Base-by-base conservation (phyloP, 192 early-diverging fungal species). In the Mortierella antarctica region DNA sequence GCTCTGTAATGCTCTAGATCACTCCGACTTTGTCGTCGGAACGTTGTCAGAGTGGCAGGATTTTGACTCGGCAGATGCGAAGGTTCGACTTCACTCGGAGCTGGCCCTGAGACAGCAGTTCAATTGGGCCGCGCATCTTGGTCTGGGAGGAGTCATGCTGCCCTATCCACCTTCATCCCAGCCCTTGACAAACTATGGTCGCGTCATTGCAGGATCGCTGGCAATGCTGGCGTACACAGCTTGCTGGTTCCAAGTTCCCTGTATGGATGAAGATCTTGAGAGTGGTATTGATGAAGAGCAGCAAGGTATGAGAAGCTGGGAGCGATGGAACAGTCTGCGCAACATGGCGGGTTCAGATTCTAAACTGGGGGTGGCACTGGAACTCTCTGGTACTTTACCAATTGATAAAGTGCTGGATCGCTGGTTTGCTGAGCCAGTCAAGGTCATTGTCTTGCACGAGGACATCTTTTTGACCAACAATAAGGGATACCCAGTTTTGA, bases 381-480 rank as follows among this genome's bases (percentile, higher is more conserved):
- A 91, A 58, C 31, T 91, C 6, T 78, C 83, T 0, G 68, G 84
- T 0, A 69, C 91, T 6, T 69, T 92, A 17, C 90, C 89, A 10
- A 75, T 83, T 20, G 82, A 83, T 14, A 57, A 73, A 39, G 44
- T 83, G 10, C 73, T 85, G 31, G 83, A 86, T 12, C 85, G 84
- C 55, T 99, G 98, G 98, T 75, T 90, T 14, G 92, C 96, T 3
- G 97, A 99, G 70, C 98, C 98, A 0, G 84, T 99, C 18, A 88
- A 90, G 64, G 76, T 87, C 2, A 84, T 98, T 6, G 87, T 96
- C 48, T 51, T 99, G 9, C 91, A 94, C 5, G 89, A 89, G 13
- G 48, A 77, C 17, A 72, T 93, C 44, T 99, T 99, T 67, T 65
- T 95, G 7, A 73, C 72, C 8, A 98, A 98, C 83, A 77, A 82